Percentiles rank a stretch among this genome's conserved stretches.
phyloP scores from a whole-genome alignment of 2,329 filamentous ascomycete species.

The Rhytidhysteron rufulum region DNA sequence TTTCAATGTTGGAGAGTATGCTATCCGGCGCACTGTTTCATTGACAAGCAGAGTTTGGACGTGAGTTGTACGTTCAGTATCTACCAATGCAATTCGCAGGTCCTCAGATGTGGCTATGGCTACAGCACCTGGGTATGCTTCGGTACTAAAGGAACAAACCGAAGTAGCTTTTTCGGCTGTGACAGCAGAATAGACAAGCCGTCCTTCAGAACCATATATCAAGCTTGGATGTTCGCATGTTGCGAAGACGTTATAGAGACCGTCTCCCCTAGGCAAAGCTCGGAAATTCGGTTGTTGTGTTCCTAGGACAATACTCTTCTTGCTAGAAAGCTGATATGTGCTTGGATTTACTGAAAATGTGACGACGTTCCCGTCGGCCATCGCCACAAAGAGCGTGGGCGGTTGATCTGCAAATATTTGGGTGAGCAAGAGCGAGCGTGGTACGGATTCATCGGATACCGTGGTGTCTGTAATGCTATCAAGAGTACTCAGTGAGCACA shows the following conservation, averaged over 20 bases:
- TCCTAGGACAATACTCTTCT: conserved; percentile 80
- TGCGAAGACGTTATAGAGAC: conserved; percentile 77
- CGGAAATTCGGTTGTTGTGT: conserved; percentile 81
- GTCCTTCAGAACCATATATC: conserved; percentile 83
- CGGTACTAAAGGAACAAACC: conserved; percentile 77
- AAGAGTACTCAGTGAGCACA: conserved; percentile 67
- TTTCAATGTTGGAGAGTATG: conserved; percentile 74
- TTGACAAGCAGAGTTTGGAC: conserved; percentile 74
- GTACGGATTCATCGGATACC: conserved; percentile 65
- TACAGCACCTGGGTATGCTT: conserved; percentile 76
- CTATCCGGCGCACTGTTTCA: conserved; percentile 80
- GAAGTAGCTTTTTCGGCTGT: conserved; percentile 81
- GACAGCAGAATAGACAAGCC: conserved; percentile 89
- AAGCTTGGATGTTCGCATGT: conserved; percentile 92
- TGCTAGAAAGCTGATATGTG: conserved; percentile 62
- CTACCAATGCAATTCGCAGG: conserved; percentile 75
- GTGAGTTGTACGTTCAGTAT: conserved; percentile 82
- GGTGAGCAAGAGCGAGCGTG: conserved; percentile 75
- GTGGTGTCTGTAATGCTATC: conserved; percentile 58
- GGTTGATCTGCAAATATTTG: conserved; percentile 65
- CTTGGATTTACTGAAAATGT: conserved; percentile 68
- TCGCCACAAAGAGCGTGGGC: conserved; percentile 79
- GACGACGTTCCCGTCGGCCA: conserved; percentile 88
- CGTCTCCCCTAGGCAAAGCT: conserved; percentile 64
- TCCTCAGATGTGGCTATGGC: conserved; percentile 74